Evolutionary conservation across 2,329 filamentous ascomycete genomes (phyloP), one percentile per base, ranked within the genome.

Genomic region (Fusarium sp.): DNA sequence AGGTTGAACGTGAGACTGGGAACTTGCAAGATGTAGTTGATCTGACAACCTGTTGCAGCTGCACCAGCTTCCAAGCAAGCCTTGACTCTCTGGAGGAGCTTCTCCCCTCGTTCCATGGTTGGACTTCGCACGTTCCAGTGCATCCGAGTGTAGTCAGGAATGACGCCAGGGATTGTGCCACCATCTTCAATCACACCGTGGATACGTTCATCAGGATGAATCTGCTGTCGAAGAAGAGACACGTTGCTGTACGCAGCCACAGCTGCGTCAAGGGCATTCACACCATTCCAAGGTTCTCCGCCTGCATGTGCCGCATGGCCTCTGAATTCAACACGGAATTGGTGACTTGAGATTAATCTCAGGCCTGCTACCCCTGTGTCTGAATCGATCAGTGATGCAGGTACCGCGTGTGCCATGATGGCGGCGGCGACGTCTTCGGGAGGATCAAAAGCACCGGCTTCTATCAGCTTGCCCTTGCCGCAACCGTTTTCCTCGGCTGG

Each of bases 401-500:
- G 52, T 13, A 57, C 52, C 9, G 78, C 74, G 11, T 79, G 79
- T 6, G 77, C 66, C 69, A 80, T 80, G 42, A 80, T 71, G 16
- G 70, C 74, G 5, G 75, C 66, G 3, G 77, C 78, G 11, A 79
- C 74, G 36, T 84, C 82, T 33, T 64, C 66, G 0, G 52, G 52
- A 10, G 52, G 52, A 6, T 78, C 64, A 70, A 86, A 87, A 2
- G 85, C 85, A 6, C 85, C 85, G 10, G 82, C 82, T 31, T 84
- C 50, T 42, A 87, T 77, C 2, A 86, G 79, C 63, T 81, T 84
- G 67, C 86, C 85, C 78, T 88, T 89, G 36, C 86, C 86, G 18
- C 86, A 86, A 10, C 85, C 84, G 18, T 85, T 85, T 79, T 89
- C 87, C 77, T 89, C 87, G 9, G 86, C 87, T 0, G 87, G 88